Conservation (phyloP, 1,139 yeast species). For the Taphrina wiesneri region DNA sequence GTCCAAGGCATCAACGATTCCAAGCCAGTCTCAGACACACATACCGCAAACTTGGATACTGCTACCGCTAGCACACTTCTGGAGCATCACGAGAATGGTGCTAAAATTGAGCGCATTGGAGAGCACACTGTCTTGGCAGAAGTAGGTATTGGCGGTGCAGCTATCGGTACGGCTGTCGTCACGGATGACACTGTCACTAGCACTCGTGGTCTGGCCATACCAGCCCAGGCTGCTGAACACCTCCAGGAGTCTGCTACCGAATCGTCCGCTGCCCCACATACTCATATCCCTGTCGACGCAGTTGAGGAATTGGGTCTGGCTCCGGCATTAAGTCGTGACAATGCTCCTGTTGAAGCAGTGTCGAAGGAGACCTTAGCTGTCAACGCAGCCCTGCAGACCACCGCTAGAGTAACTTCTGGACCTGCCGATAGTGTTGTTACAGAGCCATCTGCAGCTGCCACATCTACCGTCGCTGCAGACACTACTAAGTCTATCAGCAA, state of each 20-base stretch:
- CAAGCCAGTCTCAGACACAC: slow-evolving; percentile 20
- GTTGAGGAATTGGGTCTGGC: background rate
- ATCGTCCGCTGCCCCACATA: background rate
- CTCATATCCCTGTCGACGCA: background rate
- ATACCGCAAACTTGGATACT: slow-evolving; percentile 22
- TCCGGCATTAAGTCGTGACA: slow-evolving; percentile 6
- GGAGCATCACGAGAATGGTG: slow-evolving; percentile 22
- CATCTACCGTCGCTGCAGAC: background rate
- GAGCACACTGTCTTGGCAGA: slow-evolving; percentile 32
- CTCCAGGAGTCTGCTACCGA: background rate
- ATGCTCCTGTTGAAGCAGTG: background rate
- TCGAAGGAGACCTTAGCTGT: background rate
- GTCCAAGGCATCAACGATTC: slow-evolving; percentile 14
- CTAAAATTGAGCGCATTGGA: slow-evolving; percentile 28
- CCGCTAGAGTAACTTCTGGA: background rate
- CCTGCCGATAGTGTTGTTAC: background rate
- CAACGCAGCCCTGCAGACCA: background rate
- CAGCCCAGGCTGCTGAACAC: slow-evolving; percentile 33
- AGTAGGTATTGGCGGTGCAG: slow-evolving; percentile 31
- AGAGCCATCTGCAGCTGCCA: background rate
- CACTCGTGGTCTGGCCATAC: background rate
- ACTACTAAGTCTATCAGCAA: background rate
- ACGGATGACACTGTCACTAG: slow-evolving; percentile 22
- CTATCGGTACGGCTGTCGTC: slow-evolving; percentile 30
- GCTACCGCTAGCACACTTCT: slow-evolving; percentile 15